Conservation (phyloP, 148 eudicot species). For the Camellia sinensis region DNA sequence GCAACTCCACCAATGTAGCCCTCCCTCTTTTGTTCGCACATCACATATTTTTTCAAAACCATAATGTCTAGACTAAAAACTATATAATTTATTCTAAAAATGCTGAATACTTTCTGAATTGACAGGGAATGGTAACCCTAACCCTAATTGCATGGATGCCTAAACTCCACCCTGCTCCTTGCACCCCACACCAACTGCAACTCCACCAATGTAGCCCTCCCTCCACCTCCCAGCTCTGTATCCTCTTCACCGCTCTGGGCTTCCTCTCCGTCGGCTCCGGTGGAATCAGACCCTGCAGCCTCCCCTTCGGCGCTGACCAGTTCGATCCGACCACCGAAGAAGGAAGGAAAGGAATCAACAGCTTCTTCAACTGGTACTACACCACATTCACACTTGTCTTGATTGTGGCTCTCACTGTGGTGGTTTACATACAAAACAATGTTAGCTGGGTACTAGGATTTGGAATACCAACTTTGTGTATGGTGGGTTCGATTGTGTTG, state of each 20-base stretch:
- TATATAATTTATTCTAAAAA: too few species aligned
- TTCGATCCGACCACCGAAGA: conserved; percentile 64
- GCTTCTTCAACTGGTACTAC: conserved; percentile 90
- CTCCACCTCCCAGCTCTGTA: conserved; percentile 35
- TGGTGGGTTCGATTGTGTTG: conserved; percentile 49
- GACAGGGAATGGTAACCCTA: conserved; percentile 60
- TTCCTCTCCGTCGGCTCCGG: conserved; percentile 59
- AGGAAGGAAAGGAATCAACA: conserved; percentile 68
- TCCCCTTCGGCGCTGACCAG: conserved; percentile 82
- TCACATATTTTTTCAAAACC: too few species aligned
- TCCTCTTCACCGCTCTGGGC: conserved; percentile 41
- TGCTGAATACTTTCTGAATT: not conserved
- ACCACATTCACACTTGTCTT: conserved; percentile 54
- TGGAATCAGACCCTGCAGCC: conserved; percentile 72
- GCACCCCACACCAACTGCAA: conserved; percentile 24
- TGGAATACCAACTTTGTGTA: conserved; percentile 51
- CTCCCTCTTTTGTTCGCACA: too few species aligned
- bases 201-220: conserved; percentile 42
- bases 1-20: conserved; percentile 14
- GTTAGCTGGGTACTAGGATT: conserved; percentile 75
- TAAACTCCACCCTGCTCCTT: conserved; percentile 48
- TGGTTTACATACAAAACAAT: conserved; percentile 59
- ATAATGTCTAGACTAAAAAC: too few species aligned
- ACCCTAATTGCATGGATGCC: conserved; percentile 52
- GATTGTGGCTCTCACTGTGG: conserved; percentile 49